phyloP scores from a whole-genome alignment of 805 yeast species.

The Cyberlindnera americana region DNA sequence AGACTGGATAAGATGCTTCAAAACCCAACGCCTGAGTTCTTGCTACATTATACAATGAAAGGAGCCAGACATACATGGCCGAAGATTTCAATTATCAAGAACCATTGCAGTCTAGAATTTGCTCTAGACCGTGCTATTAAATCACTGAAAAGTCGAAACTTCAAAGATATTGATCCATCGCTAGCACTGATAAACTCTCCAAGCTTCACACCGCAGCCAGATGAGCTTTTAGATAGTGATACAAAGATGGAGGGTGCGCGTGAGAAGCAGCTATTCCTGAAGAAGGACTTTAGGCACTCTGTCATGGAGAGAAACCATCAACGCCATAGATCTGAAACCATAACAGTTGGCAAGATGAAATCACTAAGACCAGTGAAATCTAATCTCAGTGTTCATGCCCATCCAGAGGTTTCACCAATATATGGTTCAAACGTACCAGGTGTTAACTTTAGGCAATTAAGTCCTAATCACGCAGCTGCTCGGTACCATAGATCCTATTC shows the following conservation, averaged over 20 bases:
- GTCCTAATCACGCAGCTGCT: neutral
- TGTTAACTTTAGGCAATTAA: slow-evolving; percentile 5
- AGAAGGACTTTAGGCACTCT: slow-evolving; percentile 2
- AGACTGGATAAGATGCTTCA: slow-evolving; percentile 63
- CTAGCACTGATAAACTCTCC: slow-evolving; percentile 26
- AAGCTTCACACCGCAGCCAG: slow-evolving; percentile 3
- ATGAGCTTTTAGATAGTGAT: neutral
- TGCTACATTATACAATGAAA: slow-evolving; percentile 63
- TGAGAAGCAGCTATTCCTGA: neutral
- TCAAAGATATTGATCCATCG: slow-evolving; percentile 32
- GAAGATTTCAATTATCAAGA: slow-evolving; percentile 74
- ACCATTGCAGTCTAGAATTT: slow-evolving; percentile 88
- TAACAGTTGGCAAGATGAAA: slow-evolving; percentile 17
- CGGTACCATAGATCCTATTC: slow-evolving; percentile 24
- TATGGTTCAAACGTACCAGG: neutral
- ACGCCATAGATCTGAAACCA: slow-evolving; percentile 27
- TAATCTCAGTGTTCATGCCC: slow-evolving; percentile 10
- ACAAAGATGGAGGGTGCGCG: neutral
- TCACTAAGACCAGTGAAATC: slow-evolving; percentile 21
- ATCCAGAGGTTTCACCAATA: slow-evolving; percentile 2
- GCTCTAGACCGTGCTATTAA: slow-evolving; percentile 78
- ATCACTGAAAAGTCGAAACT: slow-evolving; percentile 57
- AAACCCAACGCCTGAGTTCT: slow-evolving; percentile 79
- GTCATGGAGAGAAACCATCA: slow-evolving; percentile 14
- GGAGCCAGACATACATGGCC: slow-evolving; percentile 97